phyloP scores from a whole-genome alignment of 2,329 filamentous ascomycete genomes.

The Alternaria sp. region DNA sequence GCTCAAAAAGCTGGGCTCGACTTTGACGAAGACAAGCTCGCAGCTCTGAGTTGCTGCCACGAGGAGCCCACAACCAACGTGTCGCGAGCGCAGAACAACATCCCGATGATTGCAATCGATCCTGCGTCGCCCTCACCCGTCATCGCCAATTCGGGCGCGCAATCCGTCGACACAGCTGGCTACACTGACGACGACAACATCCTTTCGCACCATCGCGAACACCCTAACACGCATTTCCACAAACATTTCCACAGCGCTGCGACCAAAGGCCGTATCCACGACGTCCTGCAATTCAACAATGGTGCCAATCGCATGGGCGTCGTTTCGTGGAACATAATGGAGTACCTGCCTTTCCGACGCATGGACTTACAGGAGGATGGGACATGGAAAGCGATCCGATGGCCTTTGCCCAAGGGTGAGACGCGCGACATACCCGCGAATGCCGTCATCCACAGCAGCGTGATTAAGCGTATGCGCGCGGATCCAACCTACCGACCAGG shows the following conservation, averaged over 20 bases:
- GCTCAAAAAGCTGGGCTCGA: constrained; percentile 69
- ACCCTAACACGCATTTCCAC: constrained; percentile 56
- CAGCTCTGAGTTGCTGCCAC: constrained; percentile 68
- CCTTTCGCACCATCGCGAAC: constrained; percentile 20
- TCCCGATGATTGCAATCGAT: constrained; percentile 45
- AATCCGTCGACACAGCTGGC: background rate
- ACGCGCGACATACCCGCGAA: constrained; percentile 75
- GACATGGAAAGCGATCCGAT: constrained; percentile 79
- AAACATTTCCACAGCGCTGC: constrained; percentile 64
- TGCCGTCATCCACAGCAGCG: constrained; percentile 75
- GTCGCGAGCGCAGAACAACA: constrained; percentile 8
- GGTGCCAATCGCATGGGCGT: constrained; percentile 65
- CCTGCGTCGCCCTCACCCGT: constrained; percentile 29
- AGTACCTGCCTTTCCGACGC: constrained; percentile 78
- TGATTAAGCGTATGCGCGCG: constrained; percentile 72
- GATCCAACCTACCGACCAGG: constrained; percentile 74
- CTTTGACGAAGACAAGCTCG: constrained; percentile 73
- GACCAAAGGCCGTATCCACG: constrained; percentile 66
- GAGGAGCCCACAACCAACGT: constrained; percentile 36
- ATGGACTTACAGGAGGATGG: constrained; percentile 79
- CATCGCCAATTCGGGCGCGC: background rate
- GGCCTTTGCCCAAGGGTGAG: constrained; percentile 80
- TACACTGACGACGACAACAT: constrained; percentile 27
- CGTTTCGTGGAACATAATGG: constrained; percentile 77
- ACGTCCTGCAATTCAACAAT: constrained; percentile 70